Conservation (phyloP, 192 early-diverging fungal species). For the Backusella mclennaniae region DNA sequence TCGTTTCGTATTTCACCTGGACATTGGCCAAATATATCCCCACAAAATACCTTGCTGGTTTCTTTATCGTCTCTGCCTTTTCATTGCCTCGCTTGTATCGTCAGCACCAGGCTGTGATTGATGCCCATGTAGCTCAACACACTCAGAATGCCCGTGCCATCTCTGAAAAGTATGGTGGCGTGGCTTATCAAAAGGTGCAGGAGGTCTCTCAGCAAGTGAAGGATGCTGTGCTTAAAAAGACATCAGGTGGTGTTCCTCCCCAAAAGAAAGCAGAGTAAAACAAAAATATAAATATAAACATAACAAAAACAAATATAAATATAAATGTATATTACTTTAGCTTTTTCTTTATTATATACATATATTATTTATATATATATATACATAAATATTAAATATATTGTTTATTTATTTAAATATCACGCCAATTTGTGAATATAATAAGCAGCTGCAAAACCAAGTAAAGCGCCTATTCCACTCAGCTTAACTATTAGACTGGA, state of each 20-base stretch:
- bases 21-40: constrained; percentile 27
- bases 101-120: constrained; percentile 28
- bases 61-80: constrained; percentile 19
- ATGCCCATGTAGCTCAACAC: constrained; percentile 23
- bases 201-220: not conserved
- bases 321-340: not conserved
- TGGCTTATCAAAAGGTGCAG: constrained; percentile 19
- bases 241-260: not conserved
- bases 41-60: constrained; percentile 28
- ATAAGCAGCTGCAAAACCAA: not conserved
- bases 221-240: not conserved
- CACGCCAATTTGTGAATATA: not conserved
- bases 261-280: not conserved
- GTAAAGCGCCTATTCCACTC: not conserved
- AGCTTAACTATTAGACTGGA: not conserved
- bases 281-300: not conserved
- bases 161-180: constrained; percentile 24
- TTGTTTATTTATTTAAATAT: not conserved
- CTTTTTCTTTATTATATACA: not conserved
- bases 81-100: constrained; percentile 26
- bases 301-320: not conserved
- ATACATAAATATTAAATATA: not conserved
- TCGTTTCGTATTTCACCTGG: constrained; percentile 23
- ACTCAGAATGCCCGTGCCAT: constrained; percentile 15
- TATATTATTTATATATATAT: not conserved